Evolutionary conservation across 192 early-diverging fungal species (phyloP).

Genomic region (Powellomyces hirtus): DNA sequence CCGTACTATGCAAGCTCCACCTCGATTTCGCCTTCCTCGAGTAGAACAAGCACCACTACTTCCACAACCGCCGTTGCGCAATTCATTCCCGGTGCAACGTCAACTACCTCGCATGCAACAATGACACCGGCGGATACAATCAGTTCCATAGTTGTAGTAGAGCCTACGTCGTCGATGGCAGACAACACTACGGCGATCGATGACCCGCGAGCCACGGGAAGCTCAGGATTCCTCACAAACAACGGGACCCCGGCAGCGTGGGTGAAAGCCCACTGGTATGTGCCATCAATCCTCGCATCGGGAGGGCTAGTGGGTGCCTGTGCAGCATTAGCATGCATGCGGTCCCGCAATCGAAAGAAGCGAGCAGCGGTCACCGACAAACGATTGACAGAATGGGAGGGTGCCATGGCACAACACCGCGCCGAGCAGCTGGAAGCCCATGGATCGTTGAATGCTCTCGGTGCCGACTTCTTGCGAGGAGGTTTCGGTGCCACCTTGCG

Average conservation of each 20-base stretch:
- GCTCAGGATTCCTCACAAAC: background rate
- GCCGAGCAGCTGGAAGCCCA: conserved; percentile 11
- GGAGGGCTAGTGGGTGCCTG: background rate
- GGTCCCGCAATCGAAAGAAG: background rate
- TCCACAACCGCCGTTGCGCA: too few relatives aligned
- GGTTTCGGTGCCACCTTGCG: background rate
- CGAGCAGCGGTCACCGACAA: background rate
- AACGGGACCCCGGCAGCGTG: background rate
- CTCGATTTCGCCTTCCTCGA: too few relatives aligned
- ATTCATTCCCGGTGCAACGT: too few relatives aligned
- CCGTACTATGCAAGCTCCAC: too few relatives aligned
- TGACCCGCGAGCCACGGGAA: background rate
- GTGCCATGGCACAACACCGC: conserved; percentile 23
- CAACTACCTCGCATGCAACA: too few relatives aligned
- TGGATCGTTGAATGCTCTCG: conserved; percentile 6
- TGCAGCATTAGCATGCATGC: background rate
- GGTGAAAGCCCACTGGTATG: conserved; percentile 22
- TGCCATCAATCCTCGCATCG: conserved; percentile 2
- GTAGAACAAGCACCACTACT: too few relatives aligned
- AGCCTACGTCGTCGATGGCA: too few relatives aligned
- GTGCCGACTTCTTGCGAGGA: background rate
- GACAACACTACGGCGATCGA: background rate
- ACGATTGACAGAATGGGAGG: conserved; percentile 19
- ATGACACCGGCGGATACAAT: too few relatives aligned
- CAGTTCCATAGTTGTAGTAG: too few relatives aligned